Percentiles rank a stretch among this genome's conserved stretches.
These are phyloP conservation scores for Cinnamomum micranthum DNA, from an alignment of 164 flowering plant species.

Conservation along the genomic window DNA sequence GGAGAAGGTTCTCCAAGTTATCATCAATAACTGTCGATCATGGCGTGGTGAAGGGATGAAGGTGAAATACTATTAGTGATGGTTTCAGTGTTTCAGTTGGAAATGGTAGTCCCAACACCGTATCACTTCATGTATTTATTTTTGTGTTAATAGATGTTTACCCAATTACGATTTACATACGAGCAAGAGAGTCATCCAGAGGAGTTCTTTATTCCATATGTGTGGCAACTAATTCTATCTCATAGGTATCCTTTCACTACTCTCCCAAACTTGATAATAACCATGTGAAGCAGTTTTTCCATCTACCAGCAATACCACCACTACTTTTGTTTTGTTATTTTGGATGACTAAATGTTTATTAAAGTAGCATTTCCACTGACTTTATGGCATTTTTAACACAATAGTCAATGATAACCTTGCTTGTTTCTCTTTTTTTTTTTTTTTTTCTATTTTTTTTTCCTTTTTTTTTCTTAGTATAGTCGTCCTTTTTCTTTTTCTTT, in stretches of 20 bases:
- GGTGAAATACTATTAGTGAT: conserved; percentile 34
- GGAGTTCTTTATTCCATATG: conserved; percentile 96
- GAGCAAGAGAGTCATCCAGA: conserved; percentile 99
- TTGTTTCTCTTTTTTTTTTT: background rate
- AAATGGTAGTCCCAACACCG: background rate
- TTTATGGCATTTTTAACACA: background rate
- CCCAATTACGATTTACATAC: conserved; percentile 81
- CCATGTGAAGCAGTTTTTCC: background rate
- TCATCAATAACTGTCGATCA: conserved; percentile 76
- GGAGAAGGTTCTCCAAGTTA: conserved; percentile 83
- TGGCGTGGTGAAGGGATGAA: conserved; percentile 99
- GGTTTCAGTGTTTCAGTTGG: background rate
- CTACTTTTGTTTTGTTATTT: background rate
- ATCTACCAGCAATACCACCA: background rate
- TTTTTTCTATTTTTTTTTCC: too few species aligned
- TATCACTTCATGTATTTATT: background rate
- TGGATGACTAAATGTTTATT: background rate
- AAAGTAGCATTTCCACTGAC: background rate
- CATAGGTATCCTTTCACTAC: conserved; percentile 46
- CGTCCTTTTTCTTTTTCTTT: background rate
- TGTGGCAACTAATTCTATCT: conserved; percentile 79
- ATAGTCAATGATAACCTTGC: background rate
- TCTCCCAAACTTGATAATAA: background rate
- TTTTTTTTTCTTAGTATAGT: background rate
- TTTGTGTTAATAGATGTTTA: conserved; percentile 62